These are phyloP conservation scores for Caloboletus firmus DNA, from an alignment of 1,284 basidiomycete genomes.

Conservation along the genomic window DNA sequence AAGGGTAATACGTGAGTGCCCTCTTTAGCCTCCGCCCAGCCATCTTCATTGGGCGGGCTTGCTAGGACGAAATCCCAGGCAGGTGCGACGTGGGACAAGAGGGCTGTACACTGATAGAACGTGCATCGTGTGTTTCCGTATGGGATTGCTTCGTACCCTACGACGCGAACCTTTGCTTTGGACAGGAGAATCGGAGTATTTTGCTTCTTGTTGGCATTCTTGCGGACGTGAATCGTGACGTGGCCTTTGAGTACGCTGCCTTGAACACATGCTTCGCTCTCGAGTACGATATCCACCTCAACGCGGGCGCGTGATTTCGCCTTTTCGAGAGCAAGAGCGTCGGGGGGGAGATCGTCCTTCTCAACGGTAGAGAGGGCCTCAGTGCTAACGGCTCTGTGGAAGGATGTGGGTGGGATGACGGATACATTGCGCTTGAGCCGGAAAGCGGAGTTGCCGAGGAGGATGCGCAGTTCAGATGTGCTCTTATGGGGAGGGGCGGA, in stretches of 20 bases:
- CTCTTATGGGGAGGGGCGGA: conserved; percentile 47
- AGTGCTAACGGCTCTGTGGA: conserved; percentile 6
- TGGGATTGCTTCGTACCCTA: conserved; percentile 83
- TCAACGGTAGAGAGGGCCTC: conserved; percentile 8
- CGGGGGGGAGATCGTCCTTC: conserved; percentile 18
- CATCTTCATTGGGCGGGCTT: conserved; percentile 64
- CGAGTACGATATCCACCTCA: conserved; percentile 80
- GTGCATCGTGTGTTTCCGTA: conserved; percentile 68
- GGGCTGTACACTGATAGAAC: conserved; percentile 80
- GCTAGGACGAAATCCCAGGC: conserved; percentile 50
- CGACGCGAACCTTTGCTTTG: conserved; percentile 79
- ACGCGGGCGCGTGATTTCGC: conserved; percentile 72
- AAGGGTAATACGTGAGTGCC: conserved; percentile 81
- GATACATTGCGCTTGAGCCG: conserved; percentile 55
- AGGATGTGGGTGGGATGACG: conserved; percentile 36
- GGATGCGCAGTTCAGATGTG: conserved; percentile 54
- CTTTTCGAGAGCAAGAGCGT: conserved; percentile 55
- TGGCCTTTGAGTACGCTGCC: conserved; percentile 76
- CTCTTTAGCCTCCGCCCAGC: conserved; percentile 64
- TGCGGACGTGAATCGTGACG: conserved; percentile 69
- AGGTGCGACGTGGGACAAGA: conserved; percentile 56
- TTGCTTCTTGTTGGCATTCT: conserved; percentile 54
- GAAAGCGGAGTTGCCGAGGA: conserved; percentile 60
- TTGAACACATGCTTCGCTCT: conserved; percentile 79
- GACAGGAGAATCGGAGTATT: conserved; percentile 61